Base-by-base conservation (phyloP, 2,329 filamentous ascomycete species). In the Arthrobotrys entomopaga region DNA sequence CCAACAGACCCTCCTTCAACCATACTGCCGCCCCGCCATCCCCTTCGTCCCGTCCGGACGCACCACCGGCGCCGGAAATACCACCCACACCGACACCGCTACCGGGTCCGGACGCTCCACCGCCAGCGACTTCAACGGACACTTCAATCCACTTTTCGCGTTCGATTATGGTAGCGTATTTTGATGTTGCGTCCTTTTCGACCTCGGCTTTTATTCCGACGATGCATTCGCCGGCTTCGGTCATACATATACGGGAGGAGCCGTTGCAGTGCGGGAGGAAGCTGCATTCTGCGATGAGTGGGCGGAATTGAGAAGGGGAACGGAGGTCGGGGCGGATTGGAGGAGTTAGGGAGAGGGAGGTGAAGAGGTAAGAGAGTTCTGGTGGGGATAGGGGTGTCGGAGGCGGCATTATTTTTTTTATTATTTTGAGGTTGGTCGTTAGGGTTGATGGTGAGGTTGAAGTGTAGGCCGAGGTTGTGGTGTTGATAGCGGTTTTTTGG, bases 181-280 rank as follows among this genome's bases (percentile, higher is more conserved):
- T 74, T 42, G 70, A 63, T n/a, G 63, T 67, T 16, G 57, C 50
- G 38, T 74, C 92, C 83, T 87, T 89, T 81, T 97, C 93, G 2
- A 98, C 91, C 83, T 98, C 94, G 0, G 92, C 93, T 83, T 98
- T 99, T 75, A 97, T 90, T 52, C 95, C 95, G 4, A 97, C 95
- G 75, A 99, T 90, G 5, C 95, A 95, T 82, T 99, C 95, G 0
- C 93, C 96, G 58, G 95, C 95, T 81, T 99, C 95, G 2, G 93
- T 89, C 81, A 98, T 96, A 77, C 94, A 96, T 53, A 99, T 90
- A 38, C 96, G 88, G 72, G 95, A 94, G 82, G 91, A 96, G 75
- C 95, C 95, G 80, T 98, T 96, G 15, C 94, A 90, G 53, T 90
- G 89, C 0, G 95, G 93, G 0, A 99, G 86, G 66, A 98, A 91